Base-by-base conservation (phyloP, 352 stramenopile species). In the Phytophthora sojae region DNA sequence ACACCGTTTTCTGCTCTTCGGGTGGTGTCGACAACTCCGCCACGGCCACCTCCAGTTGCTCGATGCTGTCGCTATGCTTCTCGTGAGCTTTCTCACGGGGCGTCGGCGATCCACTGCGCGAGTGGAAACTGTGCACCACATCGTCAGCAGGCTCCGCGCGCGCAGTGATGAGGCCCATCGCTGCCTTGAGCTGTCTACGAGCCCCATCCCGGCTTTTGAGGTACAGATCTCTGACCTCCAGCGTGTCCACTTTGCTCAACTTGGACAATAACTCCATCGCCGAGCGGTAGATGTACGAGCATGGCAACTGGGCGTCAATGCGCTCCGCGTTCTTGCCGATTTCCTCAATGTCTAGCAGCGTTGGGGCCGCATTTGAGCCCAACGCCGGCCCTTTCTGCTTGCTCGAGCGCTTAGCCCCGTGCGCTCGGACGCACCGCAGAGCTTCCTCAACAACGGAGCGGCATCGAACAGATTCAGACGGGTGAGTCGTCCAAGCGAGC, bases 151-250 rank as follows among this genome's bases (percentile, higher is more conserved):
- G 21, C 7, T 73, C 66, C 1, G 17, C 19, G 2, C 66, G 66
- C 9, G 59, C 44, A 0, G 66, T 73, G 25, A 25, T 19, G 12
- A 74, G 8, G 2, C 67, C 61, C 39, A 75, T 19, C 23, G 29
- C 61, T 17, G 30, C 30, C 37, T 71, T 75, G 9, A 79, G 54
- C 17, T 76, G 72, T 57, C 67, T 73, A 11, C 84, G 76, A 6
- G 85, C 81, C 2, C 83, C 81, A 5, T 57, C 32, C 9, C 72
- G 67, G 7, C 75, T 84, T 26, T 76, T 78, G 0, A 60, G 54
- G 6, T 86, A 77, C 53, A 91, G 72, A 25, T 86, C 65, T 50
- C 88, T 92, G 29, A 76, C 76, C 52, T 91, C 79, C 0, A 87
- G 57, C 4, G 78, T 67, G 55, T 91, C 81, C 6, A 91, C 42